Percentiles rank a stretch among this genome's conserved stretches.
phyloP scores from a whole-genome alignment of 2,329 filamentous ascomycete species.

The Sporothrix luriei region DNA sequence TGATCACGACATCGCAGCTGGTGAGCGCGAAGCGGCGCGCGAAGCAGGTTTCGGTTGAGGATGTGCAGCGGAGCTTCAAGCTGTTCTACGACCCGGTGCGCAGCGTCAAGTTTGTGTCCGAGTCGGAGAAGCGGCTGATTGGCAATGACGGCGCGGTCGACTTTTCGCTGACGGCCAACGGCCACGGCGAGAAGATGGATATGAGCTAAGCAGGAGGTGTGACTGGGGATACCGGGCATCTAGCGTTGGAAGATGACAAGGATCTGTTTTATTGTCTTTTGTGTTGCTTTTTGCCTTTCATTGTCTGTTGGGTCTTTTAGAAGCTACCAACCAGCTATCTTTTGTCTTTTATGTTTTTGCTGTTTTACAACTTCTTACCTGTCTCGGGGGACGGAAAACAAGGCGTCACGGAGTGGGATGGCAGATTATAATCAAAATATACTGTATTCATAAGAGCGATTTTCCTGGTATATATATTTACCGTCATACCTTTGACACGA shows the following conservation, averaged over 20 bases:
- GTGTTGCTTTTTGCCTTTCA: slow-evolving; percentile 20
- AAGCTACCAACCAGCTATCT: background rate
- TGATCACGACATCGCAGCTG: slow-evolving; percentile 92
- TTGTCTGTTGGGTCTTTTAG: background rate
- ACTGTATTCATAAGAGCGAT: background rate
- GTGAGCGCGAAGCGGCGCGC: slow-evolving; percentile 82
- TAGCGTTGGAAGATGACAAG: slow-evolving; percentile 29
- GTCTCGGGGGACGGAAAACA: slow-evolving; percentile 28
- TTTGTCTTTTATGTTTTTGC: slow-evolving; percentile 6
- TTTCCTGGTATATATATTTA: too few relatives aligned
- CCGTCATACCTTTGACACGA: too few relatives aligned
- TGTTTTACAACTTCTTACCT: slow-evolving; percentile 1
- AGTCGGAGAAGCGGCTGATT: slow-evolving; percentile 92
- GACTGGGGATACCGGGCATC: slow-evolving; percentile 25
- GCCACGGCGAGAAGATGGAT: slow-evolving; percentile 52
- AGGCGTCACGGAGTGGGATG: slow-evolving; percentile 27
- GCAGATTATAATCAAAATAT: slow-evolving; percentile 13
- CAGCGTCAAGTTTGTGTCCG: slow-evolving; percentile 85
- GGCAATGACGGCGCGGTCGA: slow-evolving; percentile 81
- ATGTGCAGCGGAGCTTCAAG: slow-evolving; percentile 90
- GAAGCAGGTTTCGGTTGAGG: slow-evolving; percentile 79
- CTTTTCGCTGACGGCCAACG: slow-evolving; percentile 58
- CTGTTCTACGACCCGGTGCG: slow-evolving; percentile 89
- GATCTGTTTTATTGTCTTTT: slow-evolving; percentile 24
- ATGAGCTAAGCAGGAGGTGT: slow-evolving; percentile 34